Conservation (phyloP, 192 early-diverging fungal species). For the Ramicandelaber brevisporus region DNA sequence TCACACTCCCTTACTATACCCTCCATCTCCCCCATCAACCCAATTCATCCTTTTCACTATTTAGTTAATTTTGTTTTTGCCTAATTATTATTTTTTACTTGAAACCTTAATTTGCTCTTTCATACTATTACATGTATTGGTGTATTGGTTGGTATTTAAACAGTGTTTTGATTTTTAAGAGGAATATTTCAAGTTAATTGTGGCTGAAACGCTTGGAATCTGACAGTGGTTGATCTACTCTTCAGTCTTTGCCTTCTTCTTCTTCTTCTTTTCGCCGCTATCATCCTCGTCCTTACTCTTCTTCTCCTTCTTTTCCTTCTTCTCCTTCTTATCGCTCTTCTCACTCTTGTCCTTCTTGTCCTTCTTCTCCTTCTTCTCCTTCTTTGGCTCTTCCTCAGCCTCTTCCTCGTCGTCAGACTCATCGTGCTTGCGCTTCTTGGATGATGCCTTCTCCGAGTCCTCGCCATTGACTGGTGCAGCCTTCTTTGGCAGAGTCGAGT, state of each 20-base stretch:
- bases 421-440: conserved; percentile 21
- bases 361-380: conserved; percentile 12
- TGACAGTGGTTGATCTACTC: no score
- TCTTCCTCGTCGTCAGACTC: conserved; percentile 8
- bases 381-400: conserved; percentile 9
- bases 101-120: no score
- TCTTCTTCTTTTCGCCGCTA: conserved; percentile 15
- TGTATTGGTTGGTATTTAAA: no score
- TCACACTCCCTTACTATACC: no score
- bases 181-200: no score
- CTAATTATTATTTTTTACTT: no score
- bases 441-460: conserved; percentile 3
- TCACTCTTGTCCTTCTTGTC: conserved; percentile 12
- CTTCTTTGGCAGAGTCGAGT: conserved; percentile 9
- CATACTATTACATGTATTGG: no score
- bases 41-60: no score
- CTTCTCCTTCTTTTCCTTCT: conserved; percentile 16
- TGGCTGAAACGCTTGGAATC: no score
- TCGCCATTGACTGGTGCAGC: conserved; percentile 1
- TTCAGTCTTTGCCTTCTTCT: conserved; percentile 12
- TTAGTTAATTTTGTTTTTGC: no score
- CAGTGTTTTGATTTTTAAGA: no score
- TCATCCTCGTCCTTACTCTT: conserved; percentile 11
- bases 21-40: no score
- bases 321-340: conserved; percentile 11